Evolutionary conservation across 1,139 yeast genomes (phyloP), one percentile per base, ranked within the genome.

Genomic region (Nakaseomyces kungkrabaensis): DNA sequence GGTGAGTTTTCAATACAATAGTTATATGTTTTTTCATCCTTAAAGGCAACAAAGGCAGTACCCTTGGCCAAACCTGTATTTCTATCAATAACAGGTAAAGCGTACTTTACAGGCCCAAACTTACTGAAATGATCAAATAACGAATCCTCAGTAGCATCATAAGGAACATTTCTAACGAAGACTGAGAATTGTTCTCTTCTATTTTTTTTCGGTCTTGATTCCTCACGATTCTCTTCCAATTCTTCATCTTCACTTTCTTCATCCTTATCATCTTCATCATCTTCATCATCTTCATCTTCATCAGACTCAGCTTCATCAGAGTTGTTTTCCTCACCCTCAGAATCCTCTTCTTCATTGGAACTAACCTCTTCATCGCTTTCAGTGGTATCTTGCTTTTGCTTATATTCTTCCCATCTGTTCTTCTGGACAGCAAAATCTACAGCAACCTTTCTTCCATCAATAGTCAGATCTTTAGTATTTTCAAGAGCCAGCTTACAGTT

Each of bases 361-460:
- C 60, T 67, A 7, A 66, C 70, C 7, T 63, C 65, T n/a, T 67
- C 71, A 4, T 68, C 72, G 8, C 66, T 68, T 2, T 70, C 71
- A 52, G 61, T 72, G 1, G 65, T 72, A 2, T 69, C 73, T 3
- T 66, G 71, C 5, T 66, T 72, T 31, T 71, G 73, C 43, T 72
- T 74, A 48, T 73, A 75, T 27, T 66, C 69, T 51, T 78, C 78
- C 96, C 96, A 92, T 62, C 82, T 83, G 40, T 81, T 76, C 70
- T 90, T 92, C 66, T 88, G 92, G 52, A 92, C 72, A 2, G 98
- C 97, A 68, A 84, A 85, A 75, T 87, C 97, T 29, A 92, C 97
- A 34, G 96, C 94, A 48, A 92, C 97, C 59, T 81, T 85, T 68
- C 98, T 79, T 2, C 92, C 97, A 60, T 83, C 89, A 52, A 94